Evolutionary conservation across 352 stramenopile species (phyloP).

Genomic region (Globisporangium perplexum): DNA sequence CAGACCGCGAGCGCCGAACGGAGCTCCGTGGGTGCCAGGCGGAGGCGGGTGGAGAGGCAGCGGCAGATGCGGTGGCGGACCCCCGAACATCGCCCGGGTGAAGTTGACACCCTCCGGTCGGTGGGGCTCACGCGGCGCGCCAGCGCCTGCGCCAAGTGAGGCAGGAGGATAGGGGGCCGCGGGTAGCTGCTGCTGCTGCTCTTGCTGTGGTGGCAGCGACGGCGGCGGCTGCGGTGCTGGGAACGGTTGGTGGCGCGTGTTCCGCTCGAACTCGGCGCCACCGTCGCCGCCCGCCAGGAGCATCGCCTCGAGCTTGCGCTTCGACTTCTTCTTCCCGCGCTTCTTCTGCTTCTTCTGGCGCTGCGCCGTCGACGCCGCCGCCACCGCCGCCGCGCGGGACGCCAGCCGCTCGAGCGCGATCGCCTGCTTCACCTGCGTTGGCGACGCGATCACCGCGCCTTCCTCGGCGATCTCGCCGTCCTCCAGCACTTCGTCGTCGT

Average conservation of each 20-base stretch:
- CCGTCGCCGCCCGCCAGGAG: constrained; percentile 17
- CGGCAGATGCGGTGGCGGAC: constrained; percentile 4
- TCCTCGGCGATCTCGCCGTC: constrained; percentile 78
- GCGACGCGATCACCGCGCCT: constrained; percentile 28
- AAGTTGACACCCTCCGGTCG: neutral
- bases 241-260: constrained; percentile 25
- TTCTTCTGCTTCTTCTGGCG: constrained; percentile 67
- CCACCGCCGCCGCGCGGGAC: constrained; percentile 8
- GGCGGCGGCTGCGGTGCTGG: constrained; percentile 2
- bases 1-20: neutral
- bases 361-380: neutral
- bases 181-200: neutral
- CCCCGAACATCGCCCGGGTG: neutral
- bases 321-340: constrained; percentile 68
- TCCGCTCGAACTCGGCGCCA: constrained; percentile 27
- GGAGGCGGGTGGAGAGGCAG: neutral
- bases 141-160: neutral
- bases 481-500: constrained; percentile 31
- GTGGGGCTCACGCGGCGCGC: neutral
- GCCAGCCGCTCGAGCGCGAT: constrained; percentile 27
- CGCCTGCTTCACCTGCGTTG: constrained; percentile 29
- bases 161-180: too few species aligned
- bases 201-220: neutral
- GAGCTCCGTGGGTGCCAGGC: neutral
- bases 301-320: constrained; percentile 66